Evolutionary conservation across 495 filamentous ascomycete species (phyloP).

Genomic region (Acidiella bohemica): DNA sequence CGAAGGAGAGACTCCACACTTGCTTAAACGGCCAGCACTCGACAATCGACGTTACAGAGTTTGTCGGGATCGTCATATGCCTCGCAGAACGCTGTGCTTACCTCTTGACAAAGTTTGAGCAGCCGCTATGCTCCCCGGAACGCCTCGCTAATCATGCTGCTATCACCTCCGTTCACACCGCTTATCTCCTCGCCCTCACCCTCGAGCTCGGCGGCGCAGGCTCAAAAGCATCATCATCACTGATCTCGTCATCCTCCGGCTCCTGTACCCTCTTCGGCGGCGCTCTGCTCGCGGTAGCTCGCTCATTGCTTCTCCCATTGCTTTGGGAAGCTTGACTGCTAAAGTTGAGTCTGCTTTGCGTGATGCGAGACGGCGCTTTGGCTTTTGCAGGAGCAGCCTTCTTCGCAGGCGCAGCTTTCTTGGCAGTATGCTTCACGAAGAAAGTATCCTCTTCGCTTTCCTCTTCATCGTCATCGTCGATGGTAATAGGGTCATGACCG

Average conservation of each 20-base stretch:
- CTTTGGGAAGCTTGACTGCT: constrained; percentile 2
- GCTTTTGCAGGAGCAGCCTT: constrained; percentile 24
- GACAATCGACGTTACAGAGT: too few relatives aligned
- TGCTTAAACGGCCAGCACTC: not conserved
- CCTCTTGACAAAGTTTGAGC: too few relatives aligned
- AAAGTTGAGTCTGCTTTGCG: constrained; percentile 39
- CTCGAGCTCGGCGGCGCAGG: constrained; percentile 30
- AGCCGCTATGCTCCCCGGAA: too few relatives aligned
- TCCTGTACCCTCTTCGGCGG: constrained; percentile 8
- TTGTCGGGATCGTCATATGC: too few relatives aligned
- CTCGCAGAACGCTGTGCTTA: too few relatives aligned
- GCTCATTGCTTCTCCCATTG: not conserved
- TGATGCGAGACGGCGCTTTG: constrained; percentile 14
- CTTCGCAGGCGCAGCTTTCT: constrained; percentile 28
- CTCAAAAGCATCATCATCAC: constrained; percentile 71
- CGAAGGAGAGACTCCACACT: not conserved
- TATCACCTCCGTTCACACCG: too few relatives aligned
- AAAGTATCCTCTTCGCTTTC: constrained; percentile 45
- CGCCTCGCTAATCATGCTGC: too few relatives aligned
- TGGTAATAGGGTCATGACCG: not conserved
- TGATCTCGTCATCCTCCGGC: constrained; percentile 62
- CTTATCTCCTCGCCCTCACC: constrained; percentile 9
- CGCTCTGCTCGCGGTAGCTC: constrained; percentile 4
- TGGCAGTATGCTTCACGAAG: constrained; percentile 40
- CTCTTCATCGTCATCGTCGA: constrained; percentile 46